phyloP scores from a whole-genome alignment of 495 filamentous ascomycete species.

The Tuber indicum region DNA sequence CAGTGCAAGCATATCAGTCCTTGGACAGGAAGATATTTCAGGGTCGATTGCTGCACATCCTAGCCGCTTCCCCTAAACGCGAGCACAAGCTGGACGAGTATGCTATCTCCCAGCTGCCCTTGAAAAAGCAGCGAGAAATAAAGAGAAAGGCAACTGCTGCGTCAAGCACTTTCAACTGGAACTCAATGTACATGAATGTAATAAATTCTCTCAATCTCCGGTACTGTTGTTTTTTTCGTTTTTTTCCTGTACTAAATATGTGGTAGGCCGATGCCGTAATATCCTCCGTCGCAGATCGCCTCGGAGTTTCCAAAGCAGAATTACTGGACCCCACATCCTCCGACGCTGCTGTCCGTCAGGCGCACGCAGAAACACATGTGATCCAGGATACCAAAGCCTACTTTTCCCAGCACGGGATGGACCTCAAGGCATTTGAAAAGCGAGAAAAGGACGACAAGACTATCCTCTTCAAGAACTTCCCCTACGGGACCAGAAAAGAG shows the following conservation, averaged over 20 bases:
- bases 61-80: constrained; percentile 72
- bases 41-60: constrained; percentile 81
- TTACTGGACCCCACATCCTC: constrained; percentile 88
- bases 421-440: constrained; percentile 82
- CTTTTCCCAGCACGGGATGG: constrained; percentile 77
- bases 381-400: constrained; percentile 95
- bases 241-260: constrained; percentile 18
- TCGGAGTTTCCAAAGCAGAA: constrained; percentile 83
- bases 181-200: constrained; percentile 94
- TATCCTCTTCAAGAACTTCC: constrained; percentile 93
- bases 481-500: constrained; percentile 65
- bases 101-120: constrained; percentile 74
- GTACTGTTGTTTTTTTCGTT: neutral
- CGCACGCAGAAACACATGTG: constrained; percentile 89
- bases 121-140: constrained; percentile 89
- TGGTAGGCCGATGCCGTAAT: constrained; percentile 78
- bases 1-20: constrained; percentile 65
- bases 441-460: constrained; percentile 74
- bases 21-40: constrained; percentile 80
- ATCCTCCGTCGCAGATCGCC: constrained; percentile 74
- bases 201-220: constrained; percentile 24
- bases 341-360: constrained; percentile 90
- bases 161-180: constrained; percentile 83
- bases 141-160: constrained; percentile 72
- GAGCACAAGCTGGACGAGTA: constrained; percentile 79